Percentiles rank a stretch among this genome's conserved stretches.
These are phyloP conservation scores for Dictyostelium intermedium DNA, from an alignment of 78 protist genomes.

Conservation along the genomic window DNA sequence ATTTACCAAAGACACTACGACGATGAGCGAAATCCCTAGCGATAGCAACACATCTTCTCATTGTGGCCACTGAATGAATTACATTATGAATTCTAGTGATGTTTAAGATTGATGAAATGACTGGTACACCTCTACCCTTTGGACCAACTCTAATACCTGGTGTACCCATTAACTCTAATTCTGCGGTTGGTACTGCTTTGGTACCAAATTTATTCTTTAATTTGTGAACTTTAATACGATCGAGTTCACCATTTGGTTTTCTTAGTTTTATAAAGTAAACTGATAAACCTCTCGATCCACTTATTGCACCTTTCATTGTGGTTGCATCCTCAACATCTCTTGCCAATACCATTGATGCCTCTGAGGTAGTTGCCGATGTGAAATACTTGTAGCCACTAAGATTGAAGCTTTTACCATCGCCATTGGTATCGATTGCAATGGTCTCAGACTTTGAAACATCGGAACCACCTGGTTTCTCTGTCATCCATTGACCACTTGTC, in stretches of 20 bases:
- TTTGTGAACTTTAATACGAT: slow-evolving; percentile 68
- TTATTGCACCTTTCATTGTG: not conserved
- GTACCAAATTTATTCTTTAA: slow-evolving; percentile 89
- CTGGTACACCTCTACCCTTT: slow-evolving; percentile 82
- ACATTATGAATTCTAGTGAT: slow-evolving; percentile 82
- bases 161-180: slow-evolving; percentile 66
- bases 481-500: slow-evolving; percentile 88
- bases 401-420: not conserved
- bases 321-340: slow-evolving; percentile 49
- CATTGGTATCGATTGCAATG: not conserved
- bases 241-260: slow-evolving; percentile 30
- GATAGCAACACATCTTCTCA: slow-evolving; percentile 56
- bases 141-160: slow-evolving; percentile 34
- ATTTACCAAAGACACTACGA: slow-evolving; percentile 53
- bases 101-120: slow-evolving; percentile 75
- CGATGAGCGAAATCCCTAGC: slow-evolving; percentile 73
- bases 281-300: slow-evolving; percentile 74
- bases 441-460: slow-evolving; percentile 83
- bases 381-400: slow-evolving; percentile 82
- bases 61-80: slow-evolving; percentile 45
- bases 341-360: slow-evolving; percentile 71
- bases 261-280: slow-evolving; percentile 44
- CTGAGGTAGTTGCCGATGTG: slow-evolving; percentile 80
- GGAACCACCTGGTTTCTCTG: slow-evolving; percentile 86
- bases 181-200: slow-evolving; percentile 86